phyloP scores from a whole-genome alignment of 768 basidiomycete genomes.

The Suillus weaverae region DNA sequence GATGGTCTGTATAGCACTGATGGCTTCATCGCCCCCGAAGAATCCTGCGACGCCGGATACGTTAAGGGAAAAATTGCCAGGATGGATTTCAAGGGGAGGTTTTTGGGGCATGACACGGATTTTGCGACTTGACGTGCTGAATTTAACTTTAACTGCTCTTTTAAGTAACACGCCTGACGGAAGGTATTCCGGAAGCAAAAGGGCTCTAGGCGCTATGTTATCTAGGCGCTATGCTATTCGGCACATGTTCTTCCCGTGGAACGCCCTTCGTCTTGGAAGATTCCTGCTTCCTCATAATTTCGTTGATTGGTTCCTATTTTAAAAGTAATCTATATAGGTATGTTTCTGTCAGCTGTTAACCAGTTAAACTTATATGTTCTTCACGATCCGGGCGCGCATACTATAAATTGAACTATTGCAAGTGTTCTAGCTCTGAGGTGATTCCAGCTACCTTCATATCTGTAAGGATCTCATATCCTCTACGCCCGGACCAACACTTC shows the following conservation, averaged over 20 bases:
- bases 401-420: no score
- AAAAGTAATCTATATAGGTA: background rate
- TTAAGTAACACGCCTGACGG: background rate
- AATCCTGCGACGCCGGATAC: slow-evolving; percentile 33
- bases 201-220: background rate
- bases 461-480: no score
- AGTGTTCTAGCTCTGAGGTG: no score
- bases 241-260: background rate
- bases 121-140: background rate
- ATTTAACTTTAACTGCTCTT: background rate
- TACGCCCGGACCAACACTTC: no score
- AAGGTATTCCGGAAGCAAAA: background rate
- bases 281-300: background rate
- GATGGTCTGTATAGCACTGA: slow-evolving; percentile 29
- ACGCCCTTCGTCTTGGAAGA: background rate
- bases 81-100: slow-evolving; percentile 12
- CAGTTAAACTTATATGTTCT: background rate
- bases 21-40: slow-evolving; percentile 34
- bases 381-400: background rate
- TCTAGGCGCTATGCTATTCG: background rate
- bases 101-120: background rate
- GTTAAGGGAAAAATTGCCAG: slow-evolving; percentile 23
- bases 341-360: background rate
- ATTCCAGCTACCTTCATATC: no score
- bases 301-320: background rate